A percentile compares a stretch with the other conserved stretches of the same genome.
Evolutionary conservation across 495 filamentous ascomycete species (phyloP).

Genomic region (Neurospora sp.): DNA sequence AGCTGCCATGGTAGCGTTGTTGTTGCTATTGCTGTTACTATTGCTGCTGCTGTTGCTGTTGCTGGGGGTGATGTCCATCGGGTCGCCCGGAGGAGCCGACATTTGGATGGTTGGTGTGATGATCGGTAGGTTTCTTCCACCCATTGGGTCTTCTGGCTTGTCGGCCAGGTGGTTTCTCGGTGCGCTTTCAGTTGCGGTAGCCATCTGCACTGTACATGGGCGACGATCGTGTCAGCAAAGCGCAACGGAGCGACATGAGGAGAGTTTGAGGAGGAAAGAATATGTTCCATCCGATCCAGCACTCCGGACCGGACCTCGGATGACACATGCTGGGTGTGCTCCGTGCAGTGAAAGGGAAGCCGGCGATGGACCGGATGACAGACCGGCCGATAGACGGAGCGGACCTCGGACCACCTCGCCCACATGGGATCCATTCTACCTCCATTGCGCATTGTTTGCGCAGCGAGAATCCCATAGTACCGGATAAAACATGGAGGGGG

Average conservation of each 20-base stretch:
- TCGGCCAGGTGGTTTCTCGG: slow-evolving; percentile 30
- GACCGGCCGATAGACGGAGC: background rate
- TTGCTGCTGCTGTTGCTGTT: slow-evolving; percentile 4
- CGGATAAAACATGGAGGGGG: background rate
- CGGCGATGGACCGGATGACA: background rate
- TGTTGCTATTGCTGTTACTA: background rate
- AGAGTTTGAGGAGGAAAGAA: background rate
- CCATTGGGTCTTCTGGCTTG: slow-evolving; percentile 30
- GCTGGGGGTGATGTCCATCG: slow-evolving; percentile 42
- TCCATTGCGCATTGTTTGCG: background rate
- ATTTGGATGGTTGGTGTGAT: slow-evolving; percentile 40
- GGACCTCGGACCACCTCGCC: background rate
- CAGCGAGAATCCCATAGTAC: background rate
- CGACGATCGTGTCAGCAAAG: slow-evolving; percentile 15
- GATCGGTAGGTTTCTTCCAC: slow-evolving; percentile 38
- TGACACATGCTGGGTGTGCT: background rate
- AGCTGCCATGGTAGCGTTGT: background rate
- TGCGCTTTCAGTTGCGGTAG: slow-evolving; percentile 37
- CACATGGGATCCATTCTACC: background rate
- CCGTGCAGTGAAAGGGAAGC: background rate
- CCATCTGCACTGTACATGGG: slow-evolving; percentile 34
- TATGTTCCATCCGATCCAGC: background rate
- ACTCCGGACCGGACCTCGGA: background rate
- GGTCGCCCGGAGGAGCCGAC: slow-evolving; percentile 40
- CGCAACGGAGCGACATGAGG: background rate